Base-by-base conservation (phyloP, 1,284 basidiomycete genomes). In the Leccinum pachyderme region DNA sequence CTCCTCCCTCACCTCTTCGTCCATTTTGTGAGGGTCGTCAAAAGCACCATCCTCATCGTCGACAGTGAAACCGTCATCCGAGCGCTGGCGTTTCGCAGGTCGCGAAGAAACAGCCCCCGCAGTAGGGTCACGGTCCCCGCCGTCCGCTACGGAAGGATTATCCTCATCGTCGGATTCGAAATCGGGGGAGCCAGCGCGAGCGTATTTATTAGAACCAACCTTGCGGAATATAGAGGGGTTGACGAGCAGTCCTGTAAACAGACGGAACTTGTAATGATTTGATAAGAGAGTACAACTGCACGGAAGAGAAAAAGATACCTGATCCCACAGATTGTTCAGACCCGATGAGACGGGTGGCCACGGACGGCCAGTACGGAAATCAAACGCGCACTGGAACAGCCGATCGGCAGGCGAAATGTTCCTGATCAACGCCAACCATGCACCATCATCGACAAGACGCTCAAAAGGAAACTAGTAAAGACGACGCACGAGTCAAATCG, bases 271-370 rank as follows among this genome's bases (percentile, higher is more conserved):
- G 1, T 8, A 7, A 56, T 4, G 5, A 18, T 2, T 8, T 15
- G 9, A 25, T 47, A 25, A 44, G 24, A 13, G 9, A 15, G 39
- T 1, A 37, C 25, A 44, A 51, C 27, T 15, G 39, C 18, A 52
- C 12, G 35, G 39, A 39, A 15, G 35, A 44, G 12, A 25, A 44
- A 15, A 51, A 29, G 27, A 12, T 63, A 87, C 87, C 61, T 83
- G 77, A 62, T 87, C 83, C 81, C 84, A 90, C 13, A 86, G 70
- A 33, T 76, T 51, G 65, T 70, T 66, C 22, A 87, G 63, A 4
- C 77, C 75, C 46, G 72, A 64, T 18, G 70, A 53, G 11, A 71
- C 57, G 4, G 72, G 62, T 2, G 84, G 81, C 81, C 86, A 86
- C 0, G 74, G 66, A 13, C 86, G 72, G 31, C 74, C 75, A 31